phyloP scores from a whole-genome alignment of 108 stramenopile genomes.

The Cylindrotheca fusiformis region DNA sequence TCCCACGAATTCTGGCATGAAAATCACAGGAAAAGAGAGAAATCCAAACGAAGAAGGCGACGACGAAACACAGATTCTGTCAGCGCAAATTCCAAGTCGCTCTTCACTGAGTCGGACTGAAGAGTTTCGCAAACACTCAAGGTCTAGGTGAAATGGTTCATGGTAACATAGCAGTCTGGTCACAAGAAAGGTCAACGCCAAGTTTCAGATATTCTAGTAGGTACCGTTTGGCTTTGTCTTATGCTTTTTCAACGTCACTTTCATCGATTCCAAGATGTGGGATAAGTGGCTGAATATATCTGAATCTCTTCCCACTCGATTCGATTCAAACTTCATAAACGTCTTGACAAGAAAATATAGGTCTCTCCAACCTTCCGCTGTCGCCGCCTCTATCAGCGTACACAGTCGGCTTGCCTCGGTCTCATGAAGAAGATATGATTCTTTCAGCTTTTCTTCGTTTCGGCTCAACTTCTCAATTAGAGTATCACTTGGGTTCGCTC shows the following conservation, averaged over 20 bases:
- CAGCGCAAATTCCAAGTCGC: neutral
- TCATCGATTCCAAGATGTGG: slow-evolving; percentile 15
- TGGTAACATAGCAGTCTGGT: no score
- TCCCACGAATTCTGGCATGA: slow-evolving; percentile 41
- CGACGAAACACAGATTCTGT: slow-evolving; percentile 1
- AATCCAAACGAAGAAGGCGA: neutral
- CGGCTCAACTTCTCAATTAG: slow-evolving; percentile 23
- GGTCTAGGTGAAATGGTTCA: no score
- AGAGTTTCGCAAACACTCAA: no score
- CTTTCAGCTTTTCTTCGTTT: slow-evolving; percentile 34
- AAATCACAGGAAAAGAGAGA: slow-evolving; percentile 11
- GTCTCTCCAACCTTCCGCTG: slow-evolving; percentile 15
- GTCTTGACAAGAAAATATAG: neutral
- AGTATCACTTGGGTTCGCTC: slow-evolving; percentile 10
- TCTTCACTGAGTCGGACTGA: neutral
- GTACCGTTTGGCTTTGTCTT: no score
- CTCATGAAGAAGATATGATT: slow-evolving; percentile 23
- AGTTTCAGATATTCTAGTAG: no score
- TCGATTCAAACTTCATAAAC: neutral
- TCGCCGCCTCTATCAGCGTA: slow-evolving; percentile 24
- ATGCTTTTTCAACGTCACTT: slow-evolving; percentile 17
- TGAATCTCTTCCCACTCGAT: slow-evolving; percentile 14
- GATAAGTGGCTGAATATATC: slow-evolving; percentile 6
- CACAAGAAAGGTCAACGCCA: no score
- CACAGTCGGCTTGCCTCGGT: slow-evolving; percentile 18